Percentiles rank a stretch among this genome's conserved stretches.
Evolutionary conservation across 2,329 filamentous ascomycete genomes (phyloP).

Genomic region (Exophiala xenobiotica): DNA sequence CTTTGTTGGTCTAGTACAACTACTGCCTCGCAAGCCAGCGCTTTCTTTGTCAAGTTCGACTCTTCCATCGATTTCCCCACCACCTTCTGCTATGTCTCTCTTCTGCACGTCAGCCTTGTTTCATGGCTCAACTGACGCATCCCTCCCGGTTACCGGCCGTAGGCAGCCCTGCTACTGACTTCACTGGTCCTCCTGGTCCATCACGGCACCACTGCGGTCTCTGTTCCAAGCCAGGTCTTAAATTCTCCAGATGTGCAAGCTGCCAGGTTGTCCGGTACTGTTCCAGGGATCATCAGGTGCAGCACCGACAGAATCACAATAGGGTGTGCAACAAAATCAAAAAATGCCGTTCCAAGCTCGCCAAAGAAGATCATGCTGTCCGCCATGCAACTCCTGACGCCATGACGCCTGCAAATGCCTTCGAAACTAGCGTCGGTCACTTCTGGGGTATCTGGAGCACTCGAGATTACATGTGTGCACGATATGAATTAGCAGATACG

Average conservation of each 20-base stretch:
- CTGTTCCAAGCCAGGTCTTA: too few relatives aligned
- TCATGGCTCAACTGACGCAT: too few relatives aligned
- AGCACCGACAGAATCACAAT: conserved; percentile 43
- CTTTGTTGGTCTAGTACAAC: too few relatives aligned
- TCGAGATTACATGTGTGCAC: conserved; percentile 47
- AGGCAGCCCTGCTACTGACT: too few relatives aligned
- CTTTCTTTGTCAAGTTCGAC: too few relatives aligned
- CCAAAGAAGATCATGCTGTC: conserved; percentile 41
- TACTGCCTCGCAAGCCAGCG: too few relatives aligned
- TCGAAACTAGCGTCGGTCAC: conserved; percentile 40
- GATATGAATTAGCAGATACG: conserved; percentile 35
- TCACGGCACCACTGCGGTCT: too few relatives aligned
- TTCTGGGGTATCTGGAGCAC: conserved; percentile 48
- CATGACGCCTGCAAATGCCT: conserved; percentile 36
- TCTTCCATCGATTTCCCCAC: too few relatives aligned
- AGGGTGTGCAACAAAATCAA: conserved; percentile 41
- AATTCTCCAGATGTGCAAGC: conserved; percentile 43
- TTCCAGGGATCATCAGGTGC: conserved; percentile 44
- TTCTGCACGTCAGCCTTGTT: too few relatives aligned
- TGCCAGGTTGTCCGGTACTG: conserved; percentile 51
- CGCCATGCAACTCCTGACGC: conserved; percentile 34
- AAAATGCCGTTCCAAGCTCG: conserved; percentile 33
- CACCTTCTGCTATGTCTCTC: too few relatives aligned
- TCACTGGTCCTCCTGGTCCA: too few relatives aligned
- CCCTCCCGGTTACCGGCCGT: too few relatives aligned